Evolutionary conservation across 331 rosid species (phyloP).

Genomic region (Arachis monticola): DNA sequence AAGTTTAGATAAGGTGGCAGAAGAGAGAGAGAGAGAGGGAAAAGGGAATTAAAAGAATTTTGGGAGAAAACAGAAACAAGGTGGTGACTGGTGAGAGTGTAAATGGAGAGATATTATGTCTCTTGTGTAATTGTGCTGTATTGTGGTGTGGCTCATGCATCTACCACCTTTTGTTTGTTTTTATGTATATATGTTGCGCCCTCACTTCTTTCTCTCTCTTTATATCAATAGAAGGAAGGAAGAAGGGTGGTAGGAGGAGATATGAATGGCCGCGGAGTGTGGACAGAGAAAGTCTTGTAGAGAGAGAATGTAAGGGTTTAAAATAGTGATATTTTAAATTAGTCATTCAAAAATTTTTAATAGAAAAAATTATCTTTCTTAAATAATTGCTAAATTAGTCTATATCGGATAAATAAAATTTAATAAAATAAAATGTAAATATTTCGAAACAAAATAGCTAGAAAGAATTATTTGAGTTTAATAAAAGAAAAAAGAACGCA

Average conservation of each 20-base stretch:
- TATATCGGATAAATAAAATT: no score
- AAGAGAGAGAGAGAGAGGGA: slow-evolving; percentile 35
- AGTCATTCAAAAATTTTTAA: no score
- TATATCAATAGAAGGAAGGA: background rate
- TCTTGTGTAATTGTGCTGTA: slow-evolving; percentile 4
- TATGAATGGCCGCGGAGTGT: slow-evolving; percentile 39
- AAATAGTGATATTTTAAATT: background rate
- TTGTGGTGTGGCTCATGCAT: slow-evolving; percentile 79
- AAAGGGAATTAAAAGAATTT: slow-evolving; percentile 40
- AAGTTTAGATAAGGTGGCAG: slow-evolving; percentile 47
- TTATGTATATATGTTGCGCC: background rate
- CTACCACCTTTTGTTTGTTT: slow-evolving; percentile 74
- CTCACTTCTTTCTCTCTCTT: background rate
- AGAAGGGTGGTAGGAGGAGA: slow-evolving; percentile 52
- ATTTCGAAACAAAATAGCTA: no score
- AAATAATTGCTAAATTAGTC: no score
- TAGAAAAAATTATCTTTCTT: no score
- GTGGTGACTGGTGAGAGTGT: slow-evolving; percentile 51
- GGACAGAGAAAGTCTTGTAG: slow-evolving; percentile 41
- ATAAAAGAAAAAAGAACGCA: no score
- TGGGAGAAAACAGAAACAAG: slow-evolving; percentile 57
- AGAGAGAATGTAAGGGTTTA: slow-evolving; percentile 34
- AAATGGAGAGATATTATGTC: slow-evolving; percentile 51
- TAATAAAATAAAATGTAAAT: no score
- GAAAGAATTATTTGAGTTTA: no score